A percentile compares a stretch with the other conserved stretches of the same genome.
phyloP scores from a whole-genome alignment of 106 monocot species.

The Agapanthus africanus region DNA sequence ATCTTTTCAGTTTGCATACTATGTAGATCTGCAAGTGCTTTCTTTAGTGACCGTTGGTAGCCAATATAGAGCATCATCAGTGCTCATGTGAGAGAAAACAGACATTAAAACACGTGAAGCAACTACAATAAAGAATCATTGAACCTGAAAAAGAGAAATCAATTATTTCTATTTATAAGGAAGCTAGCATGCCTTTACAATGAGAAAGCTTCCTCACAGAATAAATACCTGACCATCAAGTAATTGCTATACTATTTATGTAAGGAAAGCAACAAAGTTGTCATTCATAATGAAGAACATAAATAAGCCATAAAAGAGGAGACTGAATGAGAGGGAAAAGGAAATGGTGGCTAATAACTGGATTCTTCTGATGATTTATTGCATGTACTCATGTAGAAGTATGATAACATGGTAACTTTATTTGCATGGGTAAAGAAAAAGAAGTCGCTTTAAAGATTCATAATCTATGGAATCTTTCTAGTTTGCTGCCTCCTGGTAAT shows the following conservation, averaged over 20 bases:
- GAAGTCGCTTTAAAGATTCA: conserved; percentile 3
- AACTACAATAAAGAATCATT: too few species aligned
- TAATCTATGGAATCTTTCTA: conserved; percentile 9
- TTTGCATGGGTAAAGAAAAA: neutral
- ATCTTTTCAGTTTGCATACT: too few species aligned
- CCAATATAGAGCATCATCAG: too few species aligned
- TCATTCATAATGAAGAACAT: neutral
- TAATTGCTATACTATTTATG: too few species aligned
- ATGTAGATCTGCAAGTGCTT: too few species aligned
- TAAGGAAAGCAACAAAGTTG: neutral
- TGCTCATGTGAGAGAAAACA: too few species aligned
- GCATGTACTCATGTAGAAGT: neutral
- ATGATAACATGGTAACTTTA: neutral
- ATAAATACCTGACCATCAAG: neutral
- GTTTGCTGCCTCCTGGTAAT: neutral
- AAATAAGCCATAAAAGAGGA: conserved; percentile 8
- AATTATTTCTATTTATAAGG: too few species aligned
- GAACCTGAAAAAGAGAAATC: too few species aligned
- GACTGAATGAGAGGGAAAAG: conserved; percentile 2
- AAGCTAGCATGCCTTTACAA: conserved; percentile 1
- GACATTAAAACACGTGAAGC: too few species aligned
- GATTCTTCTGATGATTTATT: neutral
- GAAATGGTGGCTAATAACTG: neutral
- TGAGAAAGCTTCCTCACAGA: neutral
- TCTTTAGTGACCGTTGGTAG: too few species aligned